These are phyloP conservation scores for Nicotiana knightiana DNA, from an alignment of 257 asterid genomes.

Conservation along the genomic window DNA sequence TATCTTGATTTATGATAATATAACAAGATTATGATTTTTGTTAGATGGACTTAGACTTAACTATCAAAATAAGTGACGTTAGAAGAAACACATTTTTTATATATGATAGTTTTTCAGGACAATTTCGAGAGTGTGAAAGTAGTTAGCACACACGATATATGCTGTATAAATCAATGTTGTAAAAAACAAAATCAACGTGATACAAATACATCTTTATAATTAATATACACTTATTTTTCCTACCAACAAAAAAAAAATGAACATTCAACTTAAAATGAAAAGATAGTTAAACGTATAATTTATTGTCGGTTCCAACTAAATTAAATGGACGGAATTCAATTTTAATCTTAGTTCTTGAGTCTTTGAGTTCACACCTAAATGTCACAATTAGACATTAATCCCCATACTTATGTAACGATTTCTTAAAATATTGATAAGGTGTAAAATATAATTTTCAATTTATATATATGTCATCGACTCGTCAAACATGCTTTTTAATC, in stretches of 20 bases:
- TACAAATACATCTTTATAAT: no score
- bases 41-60: background rate
- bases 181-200: background rate
- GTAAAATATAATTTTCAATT: background rate
- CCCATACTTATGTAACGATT: background rate
- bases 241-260: background rate
- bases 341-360: background rate
- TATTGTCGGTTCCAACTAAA: background rate
- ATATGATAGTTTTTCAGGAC: background rate
- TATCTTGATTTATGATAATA: background rate
- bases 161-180: background rate
- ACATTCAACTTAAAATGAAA: background rate
- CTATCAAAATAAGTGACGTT: background rate
- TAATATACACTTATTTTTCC: no score
- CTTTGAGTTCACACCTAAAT: background rate
- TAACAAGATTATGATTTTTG: background rate
- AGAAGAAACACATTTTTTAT: background rate
- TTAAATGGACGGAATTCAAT: background rate
- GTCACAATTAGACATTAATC: background rate
- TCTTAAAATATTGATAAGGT: background rate
- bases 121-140: background rate
- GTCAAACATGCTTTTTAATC: background rate
- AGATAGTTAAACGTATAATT: background rate
- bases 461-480: background rate
- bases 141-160: background rate